Base-by-base conservation (phyloP, 495 filamentous ascomycete genomes). In the Aspergillus bertholletiae region DNA sequence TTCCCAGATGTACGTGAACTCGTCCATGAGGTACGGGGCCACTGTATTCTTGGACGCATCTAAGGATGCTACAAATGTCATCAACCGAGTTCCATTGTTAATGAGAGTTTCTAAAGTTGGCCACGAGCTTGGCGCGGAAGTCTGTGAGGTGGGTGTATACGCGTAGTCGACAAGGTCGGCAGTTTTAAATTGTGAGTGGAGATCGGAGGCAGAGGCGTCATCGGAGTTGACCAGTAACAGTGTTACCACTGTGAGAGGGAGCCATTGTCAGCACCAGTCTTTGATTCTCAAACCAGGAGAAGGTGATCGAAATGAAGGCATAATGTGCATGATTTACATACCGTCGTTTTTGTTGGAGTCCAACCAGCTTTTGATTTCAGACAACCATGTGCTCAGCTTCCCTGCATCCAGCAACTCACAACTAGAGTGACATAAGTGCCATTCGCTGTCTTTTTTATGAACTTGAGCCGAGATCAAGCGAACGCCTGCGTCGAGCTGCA, bases 1-100 rank as follows among this genome's bases (percentile, higher is more conserved):
- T 68, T 93, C 89, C 80, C 87, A 92, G 67, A 91, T 72, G 63
- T 85, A 87, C 41, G 71, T 78, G 68, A 89, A 92, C 67, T 92
- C 81, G 65, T 88, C 80, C 49, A 90, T 74, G 7, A 92, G 80
- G 74, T 89, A 90, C 0, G 84, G 79, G 54, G 81, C 78, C 0
- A 59, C 53, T 9, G 71, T 60, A 48, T 77, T 75, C 37, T 52
- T 57, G 18, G 64, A 60, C 6, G 72, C 51, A 35, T 65, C 65
- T 46, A 88, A 60, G 22, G 74, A 75, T 6, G 86, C 78, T 57
- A 90, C 74, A 59, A 88, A 90, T 8, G 79, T 78, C 50, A 90
- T 75, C 1, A 92, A 74, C 0, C 87, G 83, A 7, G 76, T 87
- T 55, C 81, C 80, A 34, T 78, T 66, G 45, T 65, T 67, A 64